phyloP scores from a whole-genome alignment of 768 basidiomycete species.

The Lanmaoa rubissima region DNA sequence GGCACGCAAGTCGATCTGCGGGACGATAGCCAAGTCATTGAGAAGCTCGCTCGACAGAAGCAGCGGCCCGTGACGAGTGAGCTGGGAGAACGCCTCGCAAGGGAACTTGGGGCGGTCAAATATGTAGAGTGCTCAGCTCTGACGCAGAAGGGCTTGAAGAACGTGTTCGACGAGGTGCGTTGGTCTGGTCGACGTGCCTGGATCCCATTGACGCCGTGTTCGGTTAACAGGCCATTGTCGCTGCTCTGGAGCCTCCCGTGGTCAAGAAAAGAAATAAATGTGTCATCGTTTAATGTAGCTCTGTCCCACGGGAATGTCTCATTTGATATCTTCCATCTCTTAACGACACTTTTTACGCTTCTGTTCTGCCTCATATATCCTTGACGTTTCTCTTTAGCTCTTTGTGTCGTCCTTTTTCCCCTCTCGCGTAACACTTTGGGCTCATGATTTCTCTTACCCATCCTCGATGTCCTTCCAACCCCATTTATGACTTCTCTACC shows the following conservation, averaged over 20 bases:
- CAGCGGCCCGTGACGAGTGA: slow-evolving; percentile 88
- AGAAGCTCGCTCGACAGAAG: slow-evolving; percentile 95
- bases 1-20: slow-evolving; percentile 98
- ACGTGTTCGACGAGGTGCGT: slow-evolving; percentile 98
- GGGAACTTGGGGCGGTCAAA: slow-evolving; percentile 97
- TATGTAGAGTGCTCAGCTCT: slow-evolving; percentile 99
- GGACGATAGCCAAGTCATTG: slow-evolving; percentile 88
- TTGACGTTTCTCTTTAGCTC: slow-evolving; percentile 26
- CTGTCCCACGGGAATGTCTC: slow-evolving; percentile 27
- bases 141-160: slow-evolving; percentile 99
- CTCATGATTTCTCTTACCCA: slow-evolving; percentile 26
- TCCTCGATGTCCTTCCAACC: slow-evolving; percentile 22
- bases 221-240: slow-evolving; percentile 78
- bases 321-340: slow-evolving; percentile 34
- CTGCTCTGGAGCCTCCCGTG: slow-evolving; percentile 95
- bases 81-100: slow-evolving; percentile 91
- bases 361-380: slow-evolving; percentile 37
- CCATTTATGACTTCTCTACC: slow-evolving; percentile 17
- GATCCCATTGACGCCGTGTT: slow-evolving; percentile 9
- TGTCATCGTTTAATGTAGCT: slow-evolving; percentile 70
- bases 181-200: neutral
- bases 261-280: slow-evolving; percentile 79
- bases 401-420: slow-evolving; percentile 18
- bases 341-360: slow-evolving; percentile 35
- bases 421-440: slow-evolving; percentile 22